Evolutionary conservation across 1,139 yeast species (phyloP), one percentile per base, ranked within the genome.

Genomic region (Suhomyces bokatorum): DNA sequence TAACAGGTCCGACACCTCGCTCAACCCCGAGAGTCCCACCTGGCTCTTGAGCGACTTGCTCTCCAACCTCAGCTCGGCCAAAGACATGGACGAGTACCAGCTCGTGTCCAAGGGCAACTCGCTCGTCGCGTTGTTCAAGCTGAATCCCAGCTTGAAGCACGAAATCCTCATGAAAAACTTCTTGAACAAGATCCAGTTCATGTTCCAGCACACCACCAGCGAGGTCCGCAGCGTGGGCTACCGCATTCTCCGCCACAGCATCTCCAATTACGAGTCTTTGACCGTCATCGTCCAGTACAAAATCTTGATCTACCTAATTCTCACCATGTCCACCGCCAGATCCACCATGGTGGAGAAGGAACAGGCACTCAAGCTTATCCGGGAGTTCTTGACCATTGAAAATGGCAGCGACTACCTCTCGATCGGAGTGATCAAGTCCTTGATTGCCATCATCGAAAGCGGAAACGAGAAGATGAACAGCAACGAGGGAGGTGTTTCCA

Each of bases 201-300:
- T 89, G 64, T 65, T 90, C 17, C 69, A 80, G 37, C 82, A 80
- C 55, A 67, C 67, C 5, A 76, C 79, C 35, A 75, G 85, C 26
- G 85, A 83, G 50, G 86, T 87, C 1, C 73, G 83, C 13, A 86
- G 93, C 1, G 77, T 88, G 5, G 96, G 93, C 0, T 89, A 83
- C 62, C 71, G 95, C 41, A 75, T 90, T 3, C 76, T 89, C 28
- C 70, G 97, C 16, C 78, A 85, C 52, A 70, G 86, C 17, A 70
- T 86, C 28, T 74, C 78, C 22, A 80, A 80, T 51, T 62, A 70
- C 29, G 79, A 78, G 12, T 78, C 89, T 2, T 58, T 83, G 16
- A 57, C 66, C 12, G 67, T 75, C 10, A 57, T 75, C 35, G 69
- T 82, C 35, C 71, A 75, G 27, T 67, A 74, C 39, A 78, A 81